Conservation (phyloP, 1,284 basidiomycete species). For the Sparassis latifolia region DNA sequence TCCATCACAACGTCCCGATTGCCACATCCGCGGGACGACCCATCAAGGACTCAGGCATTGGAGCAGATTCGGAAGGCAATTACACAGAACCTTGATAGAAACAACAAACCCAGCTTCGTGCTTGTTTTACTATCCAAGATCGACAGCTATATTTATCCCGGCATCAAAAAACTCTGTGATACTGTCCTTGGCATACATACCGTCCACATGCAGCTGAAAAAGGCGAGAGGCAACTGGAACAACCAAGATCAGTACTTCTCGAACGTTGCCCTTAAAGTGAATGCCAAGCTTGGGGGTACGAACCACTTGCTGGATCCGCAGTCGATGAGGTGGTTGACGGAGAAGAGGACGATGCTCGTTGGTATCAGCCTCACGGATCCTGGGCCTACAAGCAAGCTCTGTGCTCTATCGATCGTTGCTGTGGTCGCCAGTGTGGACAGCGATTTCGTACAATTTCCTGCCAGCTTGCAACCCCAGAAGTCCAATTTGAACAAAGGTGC, state of each 20-base stretch:
- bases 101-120: slow-evolving; percentile 45
- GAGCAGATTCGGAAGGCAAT: slow-evolving; percentile 34
- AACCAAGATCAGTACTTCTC: slow-evolving; percentile 73
- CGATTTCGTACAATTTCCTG: slow-evolving; percentile 65
- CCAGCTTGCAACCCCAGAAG: slow-evolving; percentile 53
- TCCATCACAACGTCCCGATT: slow-evolving; percentile 31
- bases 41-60: slow-evolving; percentile 35
- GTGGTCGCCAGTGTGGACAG: slow-evolving; percentile 69
- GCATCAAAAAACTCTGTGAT: slow-evolving; percentile 69
- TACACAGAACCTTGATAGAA: slow-evolving; percentile 19
- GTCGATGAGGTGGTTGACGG: slow-evolving; percentile 57
- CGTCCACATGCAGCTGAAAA: slow-evolving; percentile 54
- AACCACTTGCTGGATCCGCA: slow-evolving; percentile 59
- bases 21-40: slow-evolving; percentile 29
- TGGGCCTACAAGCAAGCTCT: slow-evolving; percentile 44
- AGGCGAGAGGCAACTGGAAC: slow-evolving; percentile 44
- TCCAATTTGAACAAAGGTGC: slow-evolving; percentile 32
- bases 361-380: slow-evolving; percentile 79
- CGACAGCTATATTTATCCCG: slow-evolving; percentile 69
- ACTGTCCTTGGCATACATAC: slow-evolving; percentile 64
- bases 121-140: slow-evolving; percentile 56
- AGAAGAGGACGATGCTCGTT: slow-evolving; percentile 69
- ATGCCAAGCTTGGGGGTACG: slow-evolving; percentile 72
- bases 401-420: slow-evolving; percentile 71
- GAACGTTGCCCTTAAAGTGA: slow-evolving; percentile 60